Conservation (phyloP, 1,139 yeast genomes). For the Suhomyces wounanorum region DNA sequence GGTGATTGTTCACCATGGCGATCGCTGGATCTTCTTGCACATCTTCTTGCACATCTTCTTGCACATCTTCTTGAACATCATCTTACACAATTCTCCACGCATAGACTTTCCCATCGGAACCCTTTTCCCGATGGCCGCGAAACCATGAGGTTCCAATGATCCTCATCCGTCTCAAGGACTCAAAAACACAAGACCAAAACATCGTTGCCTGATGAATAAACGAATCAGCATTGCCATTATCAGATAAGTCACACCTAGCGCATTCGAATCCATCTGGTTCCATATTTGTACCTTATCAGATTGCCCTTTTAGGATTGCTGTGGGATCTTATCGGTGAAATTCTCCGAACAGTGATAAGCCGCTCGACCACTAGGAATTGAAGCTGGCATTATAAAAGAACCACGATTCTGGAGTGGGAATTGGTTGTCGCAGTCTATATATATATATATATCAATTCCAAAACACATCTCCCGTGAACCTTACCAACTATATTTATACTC, state of each 20-base stretch:
- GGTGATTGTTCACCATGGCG: neutral
- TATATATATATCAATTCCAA: too few relatives aligned
- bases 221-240: neutral
- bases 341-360: neutral
- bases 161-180: too few relatives aligned
- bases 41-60: neutral
- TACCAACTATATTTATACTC: too few relatives aligned
- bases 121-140: slow-evolving; percentile 6
- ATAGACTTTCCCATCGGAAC: neutral
- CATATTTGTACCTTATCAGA: slow-evolving; percentile 1
- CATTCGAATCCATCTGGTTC: neutral
- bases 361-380: neutral
- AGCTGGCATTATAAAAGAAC: neutral
- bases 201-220: neutral
- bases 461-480: too few relatives aligned
- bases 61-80: neutral
- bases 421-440: too few relatives aligned
- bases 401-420: neutral
- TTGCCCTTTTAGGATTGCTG: neutral
- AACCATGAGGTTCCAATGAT: neutral
- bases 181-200: neutral
- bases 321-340: slow-evolving; percentile 3
- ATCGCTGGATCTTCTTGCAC: neutral
- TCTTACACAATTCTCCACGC: neutral
- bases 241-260: neutral